Evolutionary conservation across 495 filamentous ascomycete species (phyloP).

Genomic region (Hypoxylon trugodes): DNA sequence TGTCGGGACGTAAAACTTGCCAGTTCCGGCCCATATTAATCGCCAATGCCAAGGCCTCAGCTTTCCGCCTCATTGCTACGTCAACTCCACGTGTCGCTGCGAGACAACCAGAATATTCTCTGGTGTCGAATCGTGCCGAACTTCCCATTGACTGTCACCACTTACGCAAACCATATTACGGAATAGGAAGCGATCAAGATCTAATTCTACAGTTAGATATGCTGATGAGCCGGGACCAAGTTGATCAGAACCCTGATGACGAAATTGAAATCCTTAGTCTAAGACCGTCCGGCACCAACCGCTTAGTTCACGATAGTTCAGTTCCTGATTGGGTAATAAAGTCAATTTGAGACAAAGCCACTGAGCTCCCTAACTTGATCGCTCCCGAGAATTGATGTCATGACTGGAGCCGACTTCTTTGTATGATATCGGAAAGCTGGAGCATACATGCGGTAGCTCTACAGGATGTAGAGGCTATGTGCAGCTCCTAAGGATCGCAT

Average conservation of each 20-base stretch:
- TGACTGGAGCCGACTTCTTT: conserved; percentile 18
- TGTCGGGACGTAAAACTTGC: not conserved
- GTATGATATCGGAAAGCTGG: not conserved
- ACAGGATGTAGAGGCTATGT: not conserved
- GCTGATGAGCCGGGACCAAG: conserved; percentile 5
- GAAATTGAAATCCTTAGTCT: conserved; percentile 22
- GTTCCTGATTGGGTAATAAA: conserved; percentile 32
- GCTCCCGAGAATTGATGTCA: conserved; percentile 31
- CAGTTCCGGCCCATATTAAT: not conserved
- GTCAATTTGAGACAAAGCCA: conserved; percentile 31
- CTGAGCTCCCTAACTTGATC: conserved; percentile 18
- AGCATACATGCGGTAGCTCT: conserved; percentile 8
- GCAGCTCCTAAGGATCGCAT: conserved; percentile 6
- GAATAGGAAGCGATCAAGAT: conserved; percentile 28
- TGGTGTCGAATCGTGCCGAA: not conserved
- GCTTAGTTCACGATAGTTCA: conserved; percentile 24
- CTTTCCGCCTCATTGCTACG: conserved; percentile 5
- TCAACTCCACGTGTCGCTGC: conserved; percentile 14
- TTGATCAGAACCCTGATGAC: conserved; percentile 29
- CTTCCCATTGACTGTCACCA: conserved; percentile 4
- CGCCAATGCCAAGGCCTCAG: conserved; percentile 15
- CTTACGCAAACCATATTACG: conserved; percentile 27
- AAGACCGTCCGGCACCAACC: conserved; percentile 17
- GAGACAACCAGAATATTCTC: not conserved
- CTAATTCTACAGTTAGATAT: not conserved